These are phyloP conservation scores for Fusarium mexicanum DNA, from an alignment of 2,329 filamentous ascomycete genomes.

Conservation along the genomic window DNA sequence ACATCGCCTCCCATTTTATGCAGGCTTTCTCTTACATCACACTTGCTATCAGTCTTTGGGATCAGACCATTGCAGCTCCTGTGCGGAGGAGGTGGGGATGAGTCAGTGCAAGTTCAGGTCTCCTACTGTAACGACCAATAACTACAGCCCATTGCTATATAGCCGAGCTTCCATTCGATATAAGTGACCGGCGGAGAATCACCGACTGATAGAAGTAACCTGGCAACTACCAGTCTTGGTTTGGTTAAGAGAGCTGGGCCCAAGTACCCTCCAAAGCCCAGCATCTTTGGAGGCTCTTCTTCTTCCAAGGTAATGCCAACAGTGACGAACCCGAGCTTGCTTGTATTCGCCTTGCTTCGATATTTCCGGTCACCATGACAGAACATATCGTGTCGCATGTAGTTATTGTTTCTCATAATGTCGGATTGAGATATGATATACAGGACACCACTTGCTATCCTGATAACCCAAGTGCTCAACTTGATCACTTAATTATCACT, in stretches of 20 bases:
- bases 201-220: not conserved
- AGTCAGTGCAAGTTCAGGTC: not conserved
- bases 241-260: not conserved
- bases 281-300: not conserved
- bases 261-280: not conserved
- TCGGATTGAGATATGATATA: rapidly evolving
- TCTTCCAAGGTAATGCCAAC: not conserved
- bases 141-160: not conserved
- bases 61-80: not conserved
- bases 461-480: too few relatives aligned
- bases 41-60: not conserved
- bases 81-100: not conserved
- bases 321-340: too few relatives aligned
- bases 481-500: too few relatives aligned
- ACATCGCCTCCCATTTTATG: not conserved
- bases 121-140: not conserved
- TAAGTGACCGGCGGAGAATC: not conserved
- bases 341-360: too few relatives aligned
- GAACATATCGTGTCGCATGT: too few relatives aligned
- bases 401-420: too few relatives aligned
- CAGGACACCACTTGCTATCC: too few relatives aligned
- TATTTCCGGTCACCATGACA: too few relatives aligned
- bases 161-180: too few relatives aligned
- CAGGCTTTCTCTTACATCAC: not conserved
- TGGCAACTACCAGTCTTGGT: rapidly evolving